Evolutionary conservation across 2,329 filamentous ascomycete species (phyloP).

Genomic region (Fusarium sp.): DNA sequence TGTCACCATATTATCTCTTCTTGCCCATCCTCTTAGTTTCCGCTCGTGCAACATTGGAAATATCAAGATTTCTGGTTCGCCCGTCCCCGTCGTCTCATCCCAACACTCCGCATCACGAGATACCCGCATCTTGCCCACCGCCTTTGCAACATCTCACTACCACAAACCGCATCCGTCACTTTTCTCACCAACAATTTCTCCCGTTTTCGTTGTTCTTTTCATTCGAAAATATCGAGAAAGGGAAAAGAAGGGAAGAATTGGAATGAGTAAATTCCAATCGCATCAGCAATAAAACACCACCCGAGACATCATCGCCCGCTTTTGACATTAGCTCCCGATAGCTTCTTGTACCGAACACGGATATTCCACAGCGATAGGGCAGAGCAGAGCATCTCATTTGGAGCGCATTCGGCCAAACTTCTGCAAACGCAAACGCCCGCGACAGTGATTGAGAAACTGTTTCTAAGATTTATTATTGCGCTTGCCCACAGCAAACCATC

Average conservation of each 20-base stretch:
- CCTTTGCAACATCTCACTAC: conserved; percentile 27
- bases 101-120: conserved; percentile 37
- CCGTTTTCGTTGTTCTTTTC: conserved; percentile 3
- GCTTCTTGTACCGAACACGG: conserved; percentile 24
- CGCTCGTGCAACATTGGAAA: conserved; percentile 5
- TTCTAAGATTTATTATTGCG: conserved; percentile 21
- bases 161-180: conserved; percentile 31
- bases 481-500: conserved; percentile 39
- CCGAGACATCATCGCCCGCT: conserved; percentile 25
- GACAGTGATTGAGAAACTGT: conserved; percentile 4
- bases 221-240: conserved; percentile 1
- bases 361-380: neutral
- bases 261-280: conserved; percentile 15
- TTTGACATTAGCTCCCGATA: conserved; percentile 12
- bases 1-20: conserved; percentile 15
- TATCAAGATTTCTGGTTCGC: conserved; percentile 3
- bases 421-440: conserved; percentile 23
- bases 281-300: conserved; percentile 22
- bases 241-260: conserved; percentile 37
- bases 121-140: conserved; percentile 35
- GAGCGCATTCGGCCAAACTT: conserved; percentile 23
- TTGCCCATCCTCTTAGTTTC: conserved; percentile 6
- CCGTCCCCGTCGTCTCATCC: conserved; percentile 8
- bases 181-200: neutral
- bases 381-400: neutral